Percentiles rank a stretch among this genome's conserved stretches.
These are phyloP conservation scores for Tetrapyrgos nigripes DNA, from an alignment of 1,284 basidiomycete genomes.

Conservation along the genomic window DNA sequence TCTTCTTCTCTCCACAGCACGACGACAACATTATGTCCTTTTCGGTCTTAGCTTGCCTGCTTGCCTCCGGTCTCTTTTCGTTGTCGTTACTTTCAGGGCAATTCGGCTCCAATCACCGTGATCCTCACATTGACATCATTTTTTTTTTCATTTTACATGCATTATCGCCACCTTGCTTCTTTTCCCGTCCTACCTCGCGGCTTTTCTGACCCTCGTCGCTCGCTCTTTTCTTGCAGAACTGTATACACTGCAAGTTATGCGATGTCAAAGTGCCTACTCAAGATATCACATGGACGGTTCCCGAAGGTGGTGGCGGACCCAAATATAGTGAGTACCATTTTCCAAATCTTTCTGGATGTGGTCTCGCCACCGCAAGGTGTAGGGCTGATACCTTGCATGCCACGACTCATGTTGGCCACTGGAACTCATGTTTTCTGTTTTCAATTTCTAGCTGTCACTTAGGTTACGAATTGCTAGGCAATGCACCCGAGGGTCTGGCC, in stretches of 20 bases:
- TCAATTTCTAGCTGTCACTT: not conserved
- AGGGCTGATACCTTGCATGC: not conserved
- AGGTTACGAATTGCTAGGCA: too few relatives aligned
- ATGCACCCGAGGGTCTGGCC: too few relatives aligned
- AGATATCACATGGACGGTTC: constrained; percentile 94
- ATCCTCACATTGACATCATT: not conserved
- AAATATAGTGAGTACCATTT: constrained; percentile 78
- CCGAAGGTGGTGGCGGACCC: constrained; percentile 92
- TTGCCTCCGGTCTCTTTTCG: not conserved
- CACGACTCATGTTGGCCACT: not conserved
- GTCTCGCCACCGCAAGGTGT: too few relatives aligned
- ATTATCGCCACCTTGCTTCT: not conserved
- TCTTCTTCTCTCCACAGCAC: too few relatives aligned
- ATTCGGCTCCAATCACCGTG: too few relatives aligned
- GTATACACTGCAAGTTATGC: constrained; percentile 94
- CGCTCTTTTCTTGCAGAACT: too few relatives aligned
- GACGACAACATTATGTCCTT: too few relatives aligned
- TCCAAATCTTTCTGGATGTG: not conserved
- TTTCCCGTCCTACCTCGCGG: too few relatives aligned
- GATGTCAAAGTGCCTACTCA: constrained; percentile 94
- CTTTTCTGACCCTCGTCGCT: too few relatives aligned
- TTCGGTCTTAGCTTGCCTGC: too few relatives aligned
- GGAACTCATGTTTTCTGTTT: not conserved
- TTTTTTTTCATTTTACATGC: too few relatives aligned
- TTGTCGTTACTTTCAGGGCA: constrained; percentile 5